phyloP scores from a whole-genome alignment of 1,284 basidiomycete species.

The Termitomyces sp. region DNA sequence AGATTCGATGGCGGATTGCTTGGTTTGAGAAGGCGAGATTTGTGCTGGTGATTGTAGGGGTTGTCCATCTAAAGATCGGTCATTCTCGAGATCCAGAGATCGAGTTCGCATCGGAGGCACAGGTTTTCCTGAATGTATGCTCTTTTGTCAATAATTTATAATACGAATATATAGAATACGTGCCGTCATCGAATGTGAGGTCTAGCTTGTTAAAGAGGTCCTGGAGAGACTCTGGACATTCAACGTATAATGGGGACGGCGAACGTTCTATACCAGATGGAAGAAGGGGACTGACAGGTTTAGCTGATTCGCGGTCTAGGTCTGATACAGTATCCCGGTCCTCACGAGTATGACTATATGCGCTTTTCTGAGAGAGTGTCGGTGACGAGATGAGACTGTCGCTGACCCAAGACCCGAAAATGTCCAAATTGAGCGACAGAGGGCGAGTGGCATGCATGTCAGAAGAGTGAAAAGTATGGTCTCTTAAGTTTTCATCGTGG shows the following conservation, averaged over 20 bases:
- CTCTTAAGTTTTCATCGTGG: not conserved
- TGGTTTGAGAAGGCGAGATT: constrained; percentile 10
- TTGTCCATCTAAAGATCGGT: constrained; percentile 5
- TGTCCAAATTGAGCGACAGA: constrained; percentile 1
- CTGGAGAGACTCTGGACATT: constrained; percentile 10
- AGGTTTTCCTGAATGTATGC: constrained; percentile 2
- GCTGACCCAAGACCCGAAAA: constrained; percentile 32
- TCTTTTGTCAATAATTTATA: not conserved
- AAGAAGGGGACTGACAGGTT: not conserved
- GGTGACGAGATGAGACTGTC: constrained; percentile 43
- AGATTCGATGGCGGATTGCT: constrained; percentile 4
- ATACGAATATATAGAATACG: not conserved
- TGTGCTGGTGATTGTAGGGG: constrained; percentile 18
- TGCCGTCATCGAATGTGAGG: constrained; percentile 11
- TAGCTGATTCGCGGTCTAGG: not conserved
- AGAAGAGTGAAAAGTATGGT: not conserved
- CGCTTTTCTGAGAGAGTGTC: constrained; percentile 1
- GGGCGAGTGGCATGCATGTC: constrained; percentile 3
- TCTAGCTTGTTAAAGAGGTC: constrained; percentile 21
- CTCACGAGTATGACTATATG: constrained; percentile 5
- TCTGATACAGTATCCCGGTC: not conserved
- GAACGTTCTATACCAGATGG: not conserved
- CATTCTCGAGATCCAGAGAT: constrained; percentile 12
- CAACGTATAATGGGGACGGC: not conserved
- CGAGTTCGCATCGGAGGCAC: constrained; percentile 8